These are phyloP conservation scores for Curvularia hawaiiensis DNA, from an alignment of 2,329 filamentous ascomycete species.

Conservation along the genomic window DNA sequence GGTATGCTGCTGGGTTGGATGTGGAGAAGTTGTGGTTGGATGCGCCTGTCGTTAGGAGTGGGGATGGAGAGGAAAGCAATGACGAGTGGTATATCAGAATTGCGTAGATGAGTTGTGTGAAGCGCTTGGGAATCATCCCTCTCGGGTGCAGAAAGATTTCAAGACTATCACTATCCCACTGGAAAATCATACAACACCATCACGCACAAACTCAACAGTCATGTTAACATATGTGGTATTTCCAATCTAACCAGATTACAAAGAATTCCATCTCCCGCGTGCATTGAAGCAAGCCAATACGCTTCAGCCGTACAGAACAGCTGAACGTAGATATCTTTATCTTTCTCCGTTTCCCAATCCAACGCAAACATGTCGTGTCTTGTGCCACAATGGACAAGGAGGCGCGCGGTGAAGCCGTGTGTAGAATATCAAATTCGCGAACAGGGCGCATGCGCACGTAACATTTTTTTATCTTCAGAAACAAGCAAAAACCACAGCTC, in stretches of 20 bases:
- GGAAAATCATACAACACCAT: background rate
- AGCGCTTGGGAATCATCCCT: too few species aligned
- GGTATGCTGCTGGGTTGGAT: conserved; percentile 20
- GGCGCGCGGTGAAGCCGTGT: conserved; percentile 4
- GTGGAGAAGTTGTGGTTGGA: conserved; percentile 30
- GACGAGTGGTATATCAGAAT: background rate
- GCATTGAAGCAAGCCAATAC: conserved; percentile 4
- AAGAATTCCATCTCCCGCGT: conserved; percentile 5
- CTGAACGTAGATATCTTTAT: conserved; percentile 7
- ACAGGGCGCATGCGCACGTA: background rate
- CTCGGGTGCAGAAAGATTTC: background rate
- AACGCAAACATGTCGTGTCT: conserved; percentile 5
- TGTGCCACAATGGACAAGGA: conserved; percentile 4
- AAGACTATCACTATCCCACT: background rate
- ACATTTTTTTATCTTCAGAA: conserved; percentile 23
- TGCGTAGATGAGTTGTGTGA: background rate
- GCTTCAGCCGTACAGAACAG: conserved; percentile 5
- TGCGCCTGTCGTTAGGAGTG: conserved; percentile 17
- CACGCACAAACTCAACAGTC: background rate
- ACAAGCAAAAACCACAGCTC: conserved; percentile 25
- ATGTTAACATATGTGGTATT: conserved; percentile 7
- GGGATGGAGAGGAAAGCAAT: background rate
- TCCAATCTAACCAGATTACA: conserved; percentile 12
- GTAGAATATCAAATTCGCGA: conserved; percentile 3
- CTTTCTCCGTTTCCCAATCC: conserved; percentile 7